Evolutionary conservation across 768 basidiomycete species (phyloP).

Genomic region (Serpula lacrymans): DNA sequence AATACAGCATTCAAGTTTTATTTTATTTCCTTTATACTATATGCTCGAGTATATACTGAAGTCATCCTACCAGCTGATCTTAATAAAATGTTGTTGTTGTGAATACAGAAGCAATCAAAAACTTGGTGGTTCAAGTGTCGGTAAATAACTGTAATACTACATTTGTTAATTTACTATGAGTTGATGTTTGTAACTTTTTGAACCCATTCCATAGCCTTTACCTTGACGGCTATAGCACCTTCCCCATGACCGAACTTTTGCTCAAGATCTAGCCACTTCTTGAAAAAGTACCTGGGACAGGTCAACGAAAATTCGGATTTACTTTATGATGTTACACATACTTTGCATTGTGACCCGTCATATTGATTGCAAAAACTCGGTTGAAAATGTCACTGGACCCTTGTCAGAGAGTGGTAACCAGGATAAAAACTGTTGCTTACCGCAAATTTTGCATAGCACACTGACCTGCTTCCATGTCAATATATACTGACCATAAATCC

Average conservation of each 20-base stretch:
- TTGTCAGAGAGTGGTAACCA: conserved; percentile 1
- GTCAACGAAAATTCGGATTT: conserved; percentile 11
- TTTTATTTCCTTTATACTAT: too few relatives aligned
- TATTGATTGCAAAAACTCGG: conserved; percentile 76
- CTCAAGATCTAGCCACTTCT: conserved; percentile 94
- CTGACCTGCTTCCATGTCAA: conserved; percentile 91
- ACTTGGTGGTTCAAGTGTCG: too few relatives aligned
- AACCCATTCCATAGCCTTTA: conserved; percentile 91
- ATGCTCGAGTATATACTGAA: too few relatives aligned
- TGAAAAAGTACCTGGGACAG: conserved; percentile 78
- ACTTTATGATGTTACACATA: conserved; percentile 38
- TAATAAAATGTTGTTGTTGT: too few relatives aligned
- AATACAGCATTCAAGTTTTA: too few relatives aligned
- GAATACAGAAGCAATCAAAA: too few relatives aligned
- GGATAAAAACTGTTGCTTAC: conserved; percentile 34
- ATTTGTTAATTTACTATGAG: too few relatives aligned
- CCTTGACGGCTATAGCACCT: conserved; percentile 77
- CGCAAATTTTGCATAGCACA: conserved; percentile 75
- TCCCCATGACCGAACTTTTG: conserved; percentile 83
- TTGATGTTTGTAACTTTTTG: conserved; percentile 49
- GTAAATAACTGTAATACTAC: too few relatives aligned
- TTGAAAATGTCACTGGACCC: conserved; percentile 76
- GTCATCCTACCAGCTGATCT: too few relatives aligned
- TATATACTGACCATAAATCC: conserved; percentile 95
- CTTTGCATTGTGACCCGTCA: conserved; percentile 96